A percentile compares a stretch with the other conserved stretches of the same genome.
phyloP scores from a whole-genome alignment of 2,329 filamentous ascomycete species.

The Penicillium brevicompactum region DNA sequence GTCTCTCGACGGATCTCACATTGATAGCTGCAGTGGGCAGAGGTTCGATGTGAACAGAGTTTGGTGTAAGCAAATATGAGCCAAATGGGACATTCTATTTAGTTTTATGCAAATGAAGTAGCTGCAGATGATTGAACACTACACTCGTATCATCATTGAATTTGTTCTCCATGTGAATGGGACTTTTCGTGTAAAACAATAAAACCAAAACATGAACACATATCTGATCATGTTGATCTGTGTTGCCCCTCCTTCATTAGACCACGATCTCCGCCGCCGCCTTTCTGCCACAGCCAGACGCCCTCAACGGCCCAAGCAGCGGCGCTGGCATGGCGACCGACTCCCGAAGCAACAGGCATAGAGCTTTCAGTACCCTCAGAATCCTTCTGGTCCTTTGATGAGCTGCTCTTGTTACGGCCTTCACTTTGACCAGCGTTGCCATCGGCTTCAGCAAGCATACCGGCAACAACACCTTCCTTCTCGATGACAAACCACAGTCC shows the following conservation, averaged over 20 bases:
- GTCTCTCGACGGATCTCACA: slow-evolving; percentile 22
- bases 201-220: too few relatives aligned
- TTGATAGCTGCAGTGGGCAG: slow-evolving; percentile 10
- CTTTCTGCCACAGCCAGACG: slow-evolving; percentile 82
- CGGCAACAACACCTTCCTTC: slow-evolving; percentile 74
- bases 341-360: slow-evolving; percentile 26
- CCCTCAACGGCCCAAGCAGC: slow-evolving; percentile 85
- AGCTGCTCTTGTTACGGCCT: slow-evolving; percentile 8
- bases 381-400: background rate
- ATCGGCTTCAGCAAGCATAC: slow-evolving; percentile 73
- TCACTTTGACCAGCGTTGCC: slow-evolving; percentile 53
- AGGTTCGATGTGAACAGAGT: slow-evolving; percentile 7
- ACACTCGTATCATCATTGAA: background rate
- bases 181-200: background rate
- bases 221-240: slow-evolving; percentile 28
- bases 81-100: slow-evolving; percentile 21
- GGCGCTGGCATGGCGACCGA: slow-evolving; percentile 71
- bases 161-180: background rate
- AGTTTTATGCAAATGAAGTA: background rate
- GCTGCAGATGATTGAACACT: background rate
- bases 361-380: background rate
- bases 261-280: slow-evolving; percentile 54
- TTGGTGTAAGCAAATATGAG: slow-evolving; percentile 11
- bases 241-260: slow-evolving; percentile 38
- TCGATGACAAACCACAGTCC: slow-evolving; percentile 83